Percentiles rank a stretch among this genome's conserved stretches.
These are phyloP conservation scores for Barbatosphaeria neglecta DNA, from an alignment of 495 filamentous ascomycete species.

Conservation along the genomic window DNA sequence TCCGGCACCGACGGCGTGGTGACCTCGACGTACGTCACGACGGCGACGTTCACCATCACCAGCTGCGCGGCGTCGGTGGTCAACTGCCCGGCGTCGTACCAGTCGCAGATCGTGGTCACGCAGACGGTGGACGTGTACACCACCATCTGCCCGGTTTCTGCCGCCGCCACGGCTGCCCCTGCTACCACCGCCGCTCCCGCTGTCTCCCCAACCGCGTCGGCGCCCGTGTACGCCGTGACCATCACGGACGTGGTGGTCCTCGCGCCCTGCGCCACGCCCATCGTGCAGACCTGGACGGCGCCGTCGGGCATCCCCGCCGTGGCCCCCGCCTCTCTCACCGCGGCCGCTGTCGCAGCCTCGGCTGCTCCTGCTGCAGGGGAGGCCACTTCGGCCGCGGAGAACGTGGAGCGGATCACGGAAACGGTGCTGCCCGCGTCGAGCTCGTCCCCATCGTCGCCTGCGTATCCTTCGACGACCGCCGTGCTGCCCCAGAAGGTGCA, in stretches of 20 bases:
- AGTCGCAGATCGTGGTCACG: slow-evolving; percentile 9
- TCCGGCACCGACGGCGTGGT: slow-evolving; percentile 3
- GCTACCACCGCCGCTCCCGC: neutral
- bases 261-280: slow-evolving; percentile 7
- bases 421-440: neutral
- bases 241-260: slow-evolving; percentile 8
- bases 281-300: slow-evolving; percentile 8
- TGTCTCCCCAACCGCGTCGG: neutral
- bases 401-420: neutral
- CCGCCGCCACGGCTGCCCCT: neutral
- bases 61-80: slow-evolving; percentile 12
- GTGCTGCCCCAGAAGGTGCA: neutral
- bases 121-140: slow-evolving; percentile 6
- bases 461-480: too few species aligned
- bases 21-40: slow-evolving; percentile 16
- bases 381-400: too few species aligned
- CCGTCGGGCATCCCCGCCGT: neutral
- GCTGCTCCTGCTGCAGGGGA: too few species aligned
- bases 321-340: neutral
- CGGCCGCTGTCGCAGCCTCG: too few species aligned
- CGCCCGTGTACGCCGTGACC: neutral
- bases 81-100: slow-evolving; percentile 14
- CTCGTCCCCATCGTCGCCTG: too few species aligned
- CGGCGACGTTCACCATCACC: slow-evolving; percentile 14
- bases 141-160: slow-evolving; percentile 6